A percentile compares a stretch with the other conserved stretches of the same genome.
These are phyloP conservation scores for Scytalidium sp. DNA, from an alignment of 2,329 filamentous ascomycete genomes.

Conservation along the genomic window DNA sequence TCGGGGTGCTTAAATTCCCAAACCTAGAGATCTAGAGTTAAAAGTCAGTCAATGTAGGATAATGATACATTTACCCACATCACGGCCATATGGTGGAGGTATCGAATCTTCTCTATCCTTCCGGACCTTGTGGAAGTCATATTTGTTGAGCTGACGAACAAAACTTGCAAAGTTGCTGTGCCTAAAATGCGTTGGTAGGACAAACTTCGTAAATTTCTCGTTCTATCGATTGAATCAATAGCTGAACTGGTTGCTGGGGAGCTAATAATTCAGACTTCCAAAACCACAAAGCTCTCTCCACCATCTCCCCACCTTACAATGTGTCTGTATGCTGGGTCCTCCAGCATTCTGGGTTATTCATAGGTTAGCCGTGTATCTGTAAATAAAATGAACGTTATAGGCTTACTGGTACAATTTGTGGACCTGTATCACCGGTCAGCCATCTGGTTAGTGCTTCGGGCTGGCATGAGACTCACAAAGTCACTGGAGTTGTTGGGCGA, in stretches of 20 bases:
- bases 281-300: constrained; percentile 92
- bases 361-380: constrained; percentile 6
- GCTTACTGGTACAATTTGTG: constrained; percentile 96
- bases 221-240: constrained; percentile 56
- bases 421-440: constrained; percentile 56
- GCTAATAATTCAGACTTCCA: constrained; percentile 65
- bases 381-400: constrained; percentile 5
- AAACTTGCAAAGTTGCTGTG: constrained; percentile 99
- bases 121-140: constrained; percentile 97
- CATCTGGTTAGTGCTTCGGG: not conserved
- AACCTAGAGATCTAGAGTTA: constrained; percentile 54
- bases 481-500: constrained; percentile 80
- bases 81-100: constrained; percentile 75
- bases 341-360: constrained; percentile 71
- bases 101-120: constrained; percentile 85
- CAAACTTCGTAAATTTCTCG: constrained; percentile 96
- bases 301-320: constrained; percentile 96
- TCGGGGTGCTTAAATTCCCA: constrained; percentile 99
- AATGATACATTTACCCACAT: constrained; percentile 48
- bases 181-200: constrained; percentile 99
- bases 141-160: constrained; percentile 93
- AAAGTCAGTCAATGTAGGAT: not conserved
- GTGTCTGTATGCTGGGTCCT: constrained; percentile 87
- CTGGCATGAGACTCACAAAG: constrained; percentile 66
- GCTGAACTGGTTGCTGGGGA: not conserved